phyloP scores from a whole-genome alignment of 2,329 filamentous ascomycete species.

The Colletotrichum graminicola region DNA sequence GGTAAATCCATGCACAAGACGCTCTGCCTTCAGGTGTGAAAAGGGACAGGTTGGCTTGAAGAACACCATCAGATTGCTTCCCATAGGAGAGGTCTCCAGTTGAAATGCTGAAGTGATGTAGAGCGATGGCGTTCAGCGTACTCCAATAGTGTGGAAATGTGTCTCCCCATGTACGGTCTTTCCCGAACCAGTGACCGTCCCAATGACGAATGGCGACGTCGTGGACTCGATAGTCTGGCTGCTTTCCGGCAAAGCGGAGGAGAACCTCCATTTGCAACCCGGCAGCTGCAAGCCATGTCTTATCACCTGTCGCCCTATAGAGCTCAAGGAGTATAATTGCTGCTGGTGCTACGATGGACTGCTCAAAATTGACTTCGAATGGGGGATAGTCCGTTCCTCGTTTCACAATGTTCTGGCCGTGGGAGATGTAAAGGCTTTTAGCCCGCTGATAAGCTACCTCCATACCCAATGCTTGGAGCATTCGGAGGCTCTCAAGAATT shows the following conservation, averaged over 20 bases:
- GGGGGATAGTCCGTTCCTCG: slow-evolving; percentile 31
- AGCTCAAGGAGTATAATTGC: slow-evolving; percentile 60
- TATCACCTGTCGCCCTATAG: slow-evolving; percentile 56
- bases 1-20: slow-evolving; percentile 40
- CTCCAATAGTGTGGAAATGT: slow-evolving; percentile 42
- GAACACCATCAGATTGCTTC: slow-evolving; percentile 20
- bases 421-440: slow-evolving; percentile 4
- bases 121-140: slow-evolving; percentile 34
- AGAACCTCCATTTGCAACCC: slow-evolving; percentile 26
- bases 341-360: slow-evolving; percentile 40
- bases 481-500: slow-evolving; percentile 25
- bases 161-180: slow-evolving; percentile 39
- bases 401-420: slow-evolving; percentile 18
- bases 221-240: slow-evolving; percentile 38
- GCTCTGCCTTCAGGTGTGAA: slow-evolving; percentile 34
- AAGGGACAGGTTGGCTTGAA: slow-evolving; percentile 29
- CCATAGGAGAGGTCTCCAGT: not conserved
- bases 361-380: slow-evolving; percentile 40
- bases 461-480: slow-evolving; percentile 4
- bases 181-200: slow-evolving; percentile 41
- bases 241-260: slow-evolving; percentile 36
- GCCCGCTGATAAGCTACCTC: not conserved
- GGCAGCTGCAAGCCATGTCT: slow-evolving; percentile 50
- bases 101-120: slow-evolving; percentile 34
- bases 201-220: slow-evolving; percentile 39